A percentile compares a stretch with the other conserved stretches of the same genome.
These are phyloP conservation scores for Ligustrum vulgare DNA, from an alignment of 257 asterid genomes.

Conservation along the genomic window DNA sequence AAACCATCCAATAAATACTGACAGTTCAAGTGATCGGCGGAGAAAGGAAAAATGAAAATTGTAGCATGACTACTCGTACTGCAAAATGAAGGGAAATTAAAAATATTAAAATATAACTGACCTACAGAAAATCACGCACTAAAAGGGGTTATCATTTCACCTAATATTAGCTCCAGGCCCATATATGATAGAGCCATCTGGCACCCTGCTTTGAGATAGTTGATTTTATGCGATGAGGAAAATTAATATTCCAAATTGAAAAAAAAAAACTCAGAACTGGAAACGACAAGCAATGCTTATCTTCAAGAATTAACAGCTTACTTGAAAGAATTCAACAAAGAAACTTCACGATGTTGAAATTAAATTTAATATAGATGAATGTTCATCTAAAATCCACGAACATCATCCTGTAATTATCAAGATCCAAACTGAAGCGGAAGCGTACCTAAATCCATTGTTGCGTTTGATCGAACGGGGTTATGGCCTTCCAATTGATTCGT, in stretches of 20 bases:
- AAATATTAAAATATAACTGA: conserved; percentile 72
- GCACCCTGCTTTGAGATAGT: conserved; percentile 95
- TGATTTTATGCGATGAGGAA: conserved; percentile 61
- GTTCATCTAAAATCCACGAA: too few species aligned
- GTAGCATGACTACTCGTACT: conserved; percentile 36
- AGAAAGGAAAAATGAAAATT: conserved; percentile 33
- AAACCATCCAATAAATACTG: too few species aligned
- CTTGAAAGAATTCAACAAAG: conserved; percentile 36
- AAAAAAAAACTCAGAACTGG: conserved; percentile 34
- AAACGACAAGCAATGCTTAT: conserved; percentile 46
- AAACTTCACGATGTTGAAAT: conserved; percentile 27
- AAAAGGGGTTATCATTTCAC: conserved; percentile 76
- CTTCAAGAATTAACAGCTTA: conserved; percentile 39
- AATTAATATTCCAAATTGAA: conserved; percentile 41
- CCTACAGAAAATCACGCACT: conserved; percentile 80
- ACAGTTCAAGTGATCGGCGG: conserved; percentile 37
- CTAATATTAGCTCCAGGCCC: conserved; percentile 86
- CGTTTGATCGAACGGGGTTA: too few species aligned
- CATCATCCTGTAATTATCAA: too few species aligned
- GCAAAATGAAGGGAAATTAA: conserved; percentile 44
- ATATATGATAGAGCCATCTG: conserved; percentile 78
- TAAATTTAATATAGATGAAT: too few species aligned
- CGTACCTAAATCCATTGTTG: too few species aligned
- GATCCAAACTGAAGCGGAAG: too few species aligned
- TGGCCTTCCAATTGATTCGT: too few species aligned